These are phyloP conservation scores for Stephanodiscus minutulus DNA, from an alignment of 108 stramenopile species.

Conservation along the genomic window DNA sequence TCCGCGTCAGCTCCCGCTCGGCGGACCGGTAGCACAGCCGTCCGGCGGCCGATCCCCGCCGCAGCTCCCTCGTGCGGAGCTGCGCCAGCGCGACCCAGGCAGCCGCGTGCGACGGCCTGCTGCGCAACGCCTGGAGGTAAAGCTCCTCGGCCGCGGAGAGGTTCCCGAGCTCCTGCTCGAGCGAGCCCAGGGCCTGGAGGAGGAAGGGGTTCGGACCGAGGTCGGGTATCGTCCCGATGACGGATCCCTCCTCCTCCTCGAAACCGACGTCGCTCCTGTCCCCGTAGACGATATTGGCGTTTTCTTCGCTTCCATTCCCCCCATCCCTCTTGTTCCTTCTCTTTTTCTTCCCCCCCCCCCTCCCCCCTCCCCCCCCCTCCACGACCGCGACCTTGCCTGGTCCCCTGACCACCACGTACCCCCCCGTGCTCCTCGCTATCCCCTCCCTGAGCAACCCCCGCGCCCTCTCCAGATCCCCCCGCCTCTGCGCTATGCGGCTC, in stretches of 20 bases:
- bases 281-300: constrained; percentile 5
- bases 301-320: constrained; percentile 3
- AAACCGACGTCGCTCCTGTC: not conserved
- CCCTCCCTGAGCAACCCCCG: constrained; percentile 60
- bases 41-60: constrained; percentile 71
- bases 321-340: not conserved
- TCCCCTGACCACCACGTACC: constrained; percentile 33
- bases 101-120: constrained; percentile 83
- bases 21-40: constrained; percentile 79
- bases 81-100: constrained; percentile 84
- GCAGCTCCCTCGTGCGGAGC: constrained; percentile 77
- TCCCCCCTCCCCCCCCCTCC: constrained; percentile 7
- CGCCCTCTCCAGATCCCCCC: constrained; percentile 75
- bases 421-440: constrained; percentile 49
- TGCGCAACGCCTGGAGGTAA: constrained; percentile 66
- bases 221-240: constrained; percentile 49
- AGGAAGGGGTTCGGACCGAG: constrained; percentile 81
- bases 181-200: constrained; percentile 77
- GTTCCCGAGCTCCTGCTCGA: constrained; percentile 81
- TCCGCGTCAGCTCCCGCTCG: constrained; percentile 66
- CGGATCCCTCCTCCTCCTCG: constrained; percentile 16
- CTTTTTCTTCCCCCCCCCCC: not conserved
- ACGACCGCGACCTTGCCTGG: not conserved
- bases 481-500: constrained; percentile 72
- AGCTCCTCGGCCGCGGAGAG: constrained; percentile 71